Evolutionary conservation across 768 basidiomycete species (phyloP), one percentile per base, ranked within the genome.

Genomic region (Paxillus rubicundulus): DNA sequence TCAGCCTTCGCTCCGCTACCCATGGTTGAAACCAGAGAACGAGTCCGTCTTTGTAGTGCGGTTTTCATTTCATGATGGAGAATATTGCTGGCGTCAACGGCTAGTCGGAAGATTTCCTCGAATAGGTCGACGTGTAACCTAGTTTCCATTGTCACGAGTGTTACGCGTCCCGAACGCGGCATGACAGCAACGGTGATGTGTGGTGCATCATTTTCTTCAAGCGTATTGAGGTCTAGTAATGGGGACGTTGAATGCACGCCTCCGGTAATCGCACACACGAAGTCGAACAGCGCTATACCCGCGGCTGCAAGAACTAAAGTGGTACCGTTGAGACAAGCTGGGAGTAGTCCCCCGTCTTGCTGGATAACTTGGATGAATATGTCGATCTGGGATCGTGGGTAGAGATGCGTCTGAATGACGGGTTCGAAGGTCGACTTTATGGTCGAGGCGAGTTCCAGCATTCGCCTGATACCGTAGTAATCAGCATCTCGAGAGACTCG

Each of bases 351-450:
- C 37, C 97, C 97, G 62, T 99, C 97, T 65, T 94, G 89, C 60
- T 97, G 91, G 36, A 97, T 74, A 27, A 99, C 86, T 68, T 96
- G 93, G 7, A 99, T 78, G 69, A 86, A 90, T 54, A 99, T 86
- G 71, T 96, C 92, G 67, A 99, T 97, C 67, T 94, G 86, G 32
- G 90, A 90, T 45, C 97, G 86, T 18, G 96, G 96, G 72, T 97
- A 98, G 43, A 99, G 80, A 54, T 79, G 80, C 7, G 89, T 88
- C 66, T 93, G 89, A 20, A 99, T 82, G 50, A 96, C 92, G 38
- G 95, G 93, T 65, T 98, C 96, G 66, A 99, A 98, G 0, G 97
- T 98, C 28, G 91, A 86, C 72, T 92, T 90, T 56, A 98, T 85
- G 20, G 86, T 83, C 2, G 91, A 78, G 10, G 87, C 89, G 57